Percentiles rank a stretch among this genome's conserved stretches.
Conservation (phyloP, 2,329 filamentous ascomycete species). For the Apiospora koreana region DNA sequence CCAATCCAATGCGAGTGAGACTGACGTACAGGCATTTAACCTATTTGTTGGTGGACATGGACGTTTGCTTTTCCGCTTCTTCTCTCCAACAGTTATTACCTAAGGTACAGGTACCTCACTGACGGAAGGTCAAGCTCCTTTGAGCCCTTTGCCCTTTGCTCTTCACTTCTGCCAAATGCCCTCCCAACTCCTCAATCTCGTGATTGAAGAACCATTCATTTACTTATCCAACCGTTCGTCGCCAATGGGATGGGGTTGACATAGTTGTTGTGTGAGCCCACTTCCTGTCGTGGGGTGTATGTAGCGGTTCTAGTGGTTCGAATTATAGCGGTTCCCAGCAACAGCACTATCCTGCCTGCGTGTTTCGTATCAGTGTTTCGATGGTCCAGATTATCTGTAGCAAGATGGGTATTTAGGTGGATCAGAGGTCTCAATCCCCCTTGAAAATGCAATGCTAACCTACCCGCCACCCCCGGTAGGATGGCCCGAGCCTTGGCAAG, state of each 20-base stretch:
- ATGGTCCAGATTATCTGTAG: conserved; percentile 1
- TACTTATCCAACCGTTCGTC: not conserved
- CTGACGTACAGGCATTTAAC: not conserved
- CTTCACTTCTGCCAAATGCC: not conserved
- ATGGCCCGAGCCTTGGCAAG: not conserved
- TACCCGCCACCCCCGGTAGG: not conserved
- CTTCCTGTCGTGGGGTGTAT: not conserved
- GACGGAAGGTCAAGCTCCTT: not conserved
- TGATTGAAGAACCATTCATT: not conserved
- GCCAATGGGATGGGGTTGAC: not conserved
- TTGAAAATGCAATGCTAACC: not conserved
- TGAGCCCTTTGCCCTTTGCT: not conserved
- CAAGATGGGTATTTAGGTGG: not conserved
- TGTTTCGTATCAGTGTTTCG: not conserved
- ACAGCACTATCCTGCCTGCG: not conserved
- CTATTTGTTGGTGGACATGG: no score
- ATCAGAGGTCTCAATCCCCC: not conserved
- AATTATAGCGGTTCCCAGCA: not conserved
- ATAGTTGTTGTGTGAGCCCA: not conserved
- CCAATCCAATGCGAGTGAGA: not conserved
- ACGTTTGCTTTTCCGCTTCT: not conserved
- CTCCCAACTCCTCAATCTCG: no score
- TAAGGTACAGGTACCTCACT: no score
- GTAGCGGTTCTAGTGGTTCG: no score
- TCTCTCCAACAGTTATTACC: no score